Evolutionary conservation across 2,329 filamentous ascomycete genomes (phyloP).

Genomic region (Calonectria naviculata): DNA sequence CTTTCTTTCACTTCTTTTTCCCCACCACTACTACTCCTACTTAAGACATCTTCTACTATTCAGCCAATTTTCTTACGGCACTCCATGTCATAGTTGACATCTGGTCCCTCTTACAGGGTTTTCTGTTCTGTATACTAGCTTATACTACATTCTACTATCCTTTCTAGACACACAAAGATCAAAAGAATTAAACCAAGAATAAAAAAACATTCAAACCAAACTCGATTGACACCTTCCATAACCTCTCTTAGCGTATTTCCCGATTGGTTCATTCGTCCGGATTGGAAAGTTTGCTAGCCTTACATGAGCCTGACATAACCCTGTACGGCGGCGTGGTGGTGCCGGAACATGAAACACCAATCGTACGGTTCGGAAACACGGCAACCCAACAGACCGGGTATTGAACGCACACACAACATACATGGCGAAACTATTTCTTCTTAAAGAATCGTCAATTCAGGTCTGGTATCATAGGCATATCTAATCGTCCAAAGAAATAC

Average conservation of each 20-base stretch:
- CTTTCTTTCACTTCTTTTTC: constrained; percentile 7
- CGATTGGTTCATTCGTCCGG: background rate
- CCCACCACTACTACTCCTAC: background rate
- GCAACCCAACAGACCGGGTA: background rate
- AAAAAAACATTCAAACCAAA: background rate
- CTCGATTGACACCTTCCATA: background rate
- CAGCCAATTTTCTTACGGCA: constrained; percentile 32
- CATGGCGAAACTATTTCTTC: background rate
- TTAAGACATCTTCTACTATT: constrained; percentile 34
- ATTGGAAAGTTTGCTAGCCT: background rate
- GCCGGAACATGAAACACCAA: constrained; percentile 32
- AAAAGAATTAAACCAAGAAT: background rate
- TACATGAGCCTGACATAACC: constrained; percentile 7
- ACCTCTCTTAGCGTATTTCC: background rate
- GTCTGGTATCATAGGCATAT: constrained; percentile 35
- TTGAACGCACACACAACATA: background rate
- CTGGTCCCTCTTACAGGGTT: constrained; percentile 30
- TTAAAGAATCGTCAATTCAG: constrained; percentile 16
- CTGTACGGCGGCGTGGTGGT: constrained; percentile 27
- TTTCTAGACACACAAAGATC: background rate
- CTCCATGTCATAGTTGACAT: constrained; percentile 36
- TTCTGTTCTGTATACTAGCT: constrained; percentile 32
- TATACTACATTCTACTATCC: background rate
- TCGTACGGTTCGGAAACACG: constrained; percentile 15
- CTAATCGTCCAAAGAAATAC: constrained; percentile 13